These are phyloP conservation scores for Nyssa sinensis DNA, from an alignment of 148 eudicot species.

Conservation along the genomic window DNA sequence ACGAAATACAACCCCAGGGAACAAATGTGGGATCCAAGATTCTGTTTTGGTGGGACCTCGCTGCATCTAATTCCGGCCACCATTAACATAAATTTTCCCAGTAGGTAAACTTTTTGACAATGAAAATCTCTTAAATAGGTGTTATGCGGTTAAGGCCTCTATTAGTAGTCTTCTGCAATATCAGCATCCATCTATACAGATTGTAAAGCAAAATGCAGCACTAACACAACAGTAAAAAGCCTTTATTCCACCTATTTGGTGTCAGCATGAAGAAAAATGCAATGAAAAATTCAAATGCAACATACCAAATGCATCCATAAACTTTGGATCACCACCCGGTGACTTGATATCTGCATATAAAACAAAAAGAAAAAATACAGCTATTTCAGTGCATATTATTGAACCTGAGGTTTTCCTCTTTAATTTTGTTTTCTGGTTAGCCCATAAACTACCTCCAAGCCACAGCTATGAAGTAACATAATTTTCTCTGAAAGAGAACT, in stretches of 20 bases:
- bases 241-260: not conserved
- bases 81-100: not conserved
- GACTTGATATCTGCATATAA: constrained; percentile 67
- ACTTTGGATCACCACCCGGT: constrained; percentile 74
- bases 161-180: not conserved
- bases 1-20: not conserved
- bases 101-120: not conserved
- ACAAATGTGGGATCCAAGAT: not conserved
- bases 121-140: not conserved
- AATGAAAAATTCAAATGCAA: not conserved
- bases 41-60: not conserved
- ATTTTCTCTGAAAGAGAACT: not conserved
- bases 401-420: not conserved
- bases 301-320: constrained; percentile 80
- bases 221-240: not conserved
- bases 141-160: not conserved
- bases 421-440: not conserved
- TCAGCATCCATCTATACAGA: not conserved
- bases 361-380: not conserved
- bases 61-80: not conserved
- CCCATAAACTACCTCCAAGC: constrained; percentile 4
- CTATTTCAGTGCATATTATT: not conserved
- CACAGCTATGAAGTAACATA: not conserved
- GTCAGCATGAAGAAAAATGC: not conserved
- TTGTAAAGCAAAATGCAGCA: not conserved